Percentiles rank a stretch among this genome's conserved stretches.
Evolutionary conservation across 78 protist genomes (phyloP).

Genomic region (Pigoraptor vietnamica): DNA sequence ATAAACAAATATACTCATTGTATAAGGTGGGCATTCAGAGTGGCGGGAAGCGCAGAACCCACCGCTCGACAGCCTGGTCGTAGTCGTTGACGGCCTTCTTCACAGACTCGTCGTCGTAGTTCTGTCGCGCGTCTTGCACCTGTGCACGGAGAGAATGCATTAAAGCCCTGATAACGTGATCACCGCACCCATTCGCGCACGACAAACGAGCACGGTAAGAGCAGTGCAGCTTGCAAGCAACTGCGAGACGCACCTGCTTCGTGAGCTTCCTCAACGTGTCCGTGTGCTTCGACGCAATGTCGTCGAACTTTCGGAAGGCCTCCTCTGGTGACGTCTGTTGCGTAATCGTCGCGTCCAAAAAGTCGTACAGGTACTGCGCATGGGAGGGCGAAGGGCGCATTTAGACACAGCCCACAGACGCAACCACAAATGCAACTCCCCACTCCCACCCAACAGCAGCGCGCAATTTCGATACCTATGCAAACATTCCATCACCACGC

Average conservation of each 20-base stretch:
- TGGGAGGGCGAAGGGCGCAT: not conserved
- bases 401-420: not conserved
- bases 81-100: constrained; percentile 44
- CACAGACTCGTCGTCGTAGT: constrained; percentile 25
- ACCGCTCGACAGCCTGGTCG: constrained; percentile 53
- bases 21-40: no score
- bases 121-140: constrained; percentile 53
- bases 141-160: not conserved
- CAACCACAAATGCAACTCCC: no score
- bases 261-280: constrained; percentile 47
- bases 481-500: not conserved
- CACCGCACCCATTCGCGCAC: no score
- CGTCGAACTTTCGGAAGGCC: constrained; percentile 62
- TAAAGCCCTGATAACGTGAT: no score
- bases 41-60: not conserved
- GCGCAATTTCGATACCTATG: not conserved
- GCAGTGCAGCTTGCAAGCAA: no score
- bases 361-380: constrained; percentile 44
- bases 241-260: constrained; percentile 3
- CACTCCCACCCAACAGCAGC: not conserved
- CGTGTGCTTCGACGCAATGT: constrained; percentile 30
- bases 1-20: no score
- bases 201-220: not conserved
- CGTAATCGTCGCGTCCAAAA: constrained; percentile 55
- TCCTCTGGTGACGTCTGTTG: constrained; percentile 56